Evolutionary conservation across 108 stramenopile genomes (phyloP).

Genomic region (Cyclotella baltica): DNA sequence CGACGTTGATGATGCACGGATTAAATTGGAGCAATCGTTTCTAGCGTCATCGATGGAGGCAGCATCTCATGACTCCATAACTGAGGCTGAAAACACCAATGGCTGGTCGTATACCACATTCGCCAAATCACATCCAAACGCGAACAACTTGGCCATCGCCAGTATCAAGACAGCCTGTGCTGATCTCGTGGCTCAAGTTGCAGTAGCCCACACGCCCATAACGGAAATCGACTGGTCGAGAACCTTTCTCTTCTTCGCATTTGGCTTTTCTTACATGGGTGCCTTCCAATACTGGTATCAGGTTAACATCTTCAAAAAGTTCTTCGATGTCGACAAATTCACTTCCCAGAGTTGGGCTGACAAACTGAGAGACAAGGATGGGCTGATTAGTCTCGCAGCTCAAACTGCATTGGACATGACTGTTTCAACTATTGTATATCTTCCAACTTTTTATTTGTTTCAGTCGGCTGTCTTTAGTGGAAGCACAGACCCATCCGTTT

Average conservation of each 20-base stretch:
- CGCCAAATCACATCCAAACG: constrained; percentile 52
- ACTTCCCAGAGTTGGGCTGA: constrained; percentile 57
- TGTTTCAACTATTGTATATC: constrained; percentile 59
- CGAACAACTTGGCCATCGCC: constrained; percentile 60
- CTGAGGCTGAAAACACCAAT: not conserved
- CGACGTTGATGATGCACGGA: not conserved
- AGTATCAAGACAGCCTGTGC: constrained; percentile 45
- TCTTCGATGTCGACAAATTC: constrained; percentile 68
- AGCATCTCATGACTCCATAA: not conserved
- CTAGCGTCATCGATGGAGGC: not conserved
- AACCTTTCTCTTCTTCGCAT: constrained; percentile 50
- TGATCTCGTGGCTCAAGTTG: constrained; percentile 59
- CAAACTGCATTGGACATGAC: constrained; percentile 66
- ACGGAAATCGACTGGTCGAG: constrained; percentile 50
- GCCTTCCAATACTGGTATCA: constrained; percentile 76
- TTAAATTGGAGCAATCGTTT: not conserved
- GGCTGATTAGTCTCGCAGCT: constrained; percentile 52
- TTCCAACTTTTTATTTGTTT: constrained; percentile 74
- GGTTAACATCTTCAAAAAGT: constrained; percentile 64
- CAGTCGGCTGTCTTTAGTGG: constrained; percentile 68
- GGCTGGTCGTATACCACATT: constrained; percentile 52
- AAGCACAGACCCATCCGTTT: constrained; percentile 50
- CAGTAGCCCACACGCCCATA: constrained; percentile 55
- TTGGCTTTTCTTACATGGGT: constrained; percentile 60
- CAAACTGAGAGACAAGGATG: constrained; percentile 57